These are phyloP conservation scores for Globisporangium solare DNA, from an alignment of 352 stramenopile species.

Conservation along the genomic window DNA sequence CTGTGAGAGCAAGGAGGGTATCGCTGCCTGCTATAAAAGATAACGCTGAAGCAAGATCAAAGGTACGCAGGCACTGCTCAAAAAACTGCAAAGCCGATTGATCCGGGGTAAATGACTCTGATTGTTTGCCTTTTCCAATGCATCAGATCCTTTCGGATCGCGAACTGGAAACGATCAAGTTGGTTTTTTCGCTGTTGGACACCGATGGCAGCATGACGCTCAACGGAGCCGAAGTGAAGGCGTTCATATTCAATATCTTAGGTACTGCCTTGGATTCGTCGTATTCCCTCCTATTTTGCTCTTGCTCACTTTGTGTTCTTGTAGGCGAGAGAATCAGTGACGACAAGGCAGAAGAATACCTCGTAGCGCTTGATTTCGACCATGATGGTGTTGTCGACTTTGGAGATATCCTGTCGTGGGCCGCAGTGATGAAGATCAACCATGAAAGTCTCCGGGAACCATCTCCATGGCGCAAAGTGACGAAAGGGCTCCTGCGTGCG, in stretches of 20 bases:
- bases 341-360: slow-evolving; percentile 46
- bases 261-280: slow-evolving; percentile 19
- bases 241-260: slow-evolving; percentile 76
- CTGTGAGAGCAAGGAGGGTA: neutral
- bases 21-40: neutral
- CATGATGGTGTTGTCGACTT: slow-evolving; percentile 72
- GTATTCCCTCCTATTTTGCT: neutral
- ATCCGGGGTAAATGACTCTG: neutral
- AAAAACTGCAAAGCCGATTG: neutral
- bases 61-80: slow-evolving; percentile 13
- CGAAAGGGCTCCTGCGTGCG: slow-evolving; percentile 1
- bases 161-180: slow-evolving; percentile 75
- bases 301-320: neutral
- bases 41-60: slow-evolving; percentile 24
- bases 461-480: neutral
- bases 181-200: slow-evolving; percentile 81
- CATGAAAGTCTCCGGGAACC: slow-evolving; percentile 21
- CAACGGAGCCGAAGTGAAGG: slow-evolving; percentile 40
- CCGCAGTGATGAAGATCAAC: slow-evolving; percentile 65
- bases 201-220: slow-evolving; percentile 68
- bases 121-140: neutral
- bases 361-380: slow-evolving; percentile 73
- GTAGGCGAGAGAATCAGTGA: slow-evolving; percentile 54
- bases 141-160: slow-evolving; percentile 41
- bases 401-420: slow-evolving; percentile 70